Base-by-base conservation (phyloP, 2,329 filamentous ascomycete species). In the Knoxdaviesia capensis region DNA sequence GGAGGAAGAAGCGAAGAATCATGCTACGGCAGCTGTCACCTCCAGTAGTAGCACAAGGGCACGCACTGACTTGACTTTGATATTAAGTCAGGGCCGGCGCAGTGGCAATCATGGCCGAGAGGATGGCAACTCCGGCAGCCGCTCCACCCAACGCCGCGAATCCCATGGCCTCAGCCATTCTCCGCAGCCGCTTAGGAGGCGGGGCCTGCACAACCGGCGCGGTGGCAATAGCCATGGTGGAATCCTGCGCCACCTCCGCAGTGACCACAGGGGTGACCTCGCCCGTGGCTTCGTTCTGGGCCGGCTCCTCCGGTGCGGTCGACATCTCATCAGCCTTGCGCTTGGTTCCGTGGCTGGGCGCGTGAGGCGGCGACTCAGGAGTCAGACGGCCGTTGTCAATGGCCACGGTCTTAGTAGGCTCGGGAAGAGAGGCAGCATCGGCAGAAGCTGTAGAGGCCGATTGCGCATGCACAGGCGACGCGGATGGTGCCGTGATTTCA, bases 21-120 rank as follows among this genome's bases (percentile, higher is more conserved):
- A 3, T 20, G 20, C 20, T 20, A 20, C 20, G 3, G 20, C 20
- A 3, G 3, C 20, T 20, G 20, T 20, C 20, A 20, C 20, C 20
- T 20, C 20, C 20, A 20, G 20, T 20, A 20, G 20, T 20, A 20
- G 20, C 20, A 20, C 20, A 20, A 20, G 20, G 20, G 20, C 20
- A 20, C 20, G 20, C 20, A 20, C 20, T 20, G 20, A 20, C 20
- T 2, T 20, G 20, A 20, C 20, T 2, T 3, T 20, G 20, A 6
- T 1, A 30, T 40, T 41, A 55, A 20, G 41, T 45, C 36, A 61
- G 55, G 4, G 52, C 52, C 0, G 59, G 59, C 1, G 59, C 59
- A 6, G 59, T 60, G 45, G 57, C 59, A 36, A 61, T 56, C 8
- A 62, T 49, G 1, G 58, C 56, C 1, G 55, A 54, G 7, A 62